A percentile compares a stretch with the other conserved stretches of the same genome.
These are phyloP conservation scores for Russula brevipes DNA, from an alignment of 768 basidiomycete species.

Conservation along the genomic window DNA sequence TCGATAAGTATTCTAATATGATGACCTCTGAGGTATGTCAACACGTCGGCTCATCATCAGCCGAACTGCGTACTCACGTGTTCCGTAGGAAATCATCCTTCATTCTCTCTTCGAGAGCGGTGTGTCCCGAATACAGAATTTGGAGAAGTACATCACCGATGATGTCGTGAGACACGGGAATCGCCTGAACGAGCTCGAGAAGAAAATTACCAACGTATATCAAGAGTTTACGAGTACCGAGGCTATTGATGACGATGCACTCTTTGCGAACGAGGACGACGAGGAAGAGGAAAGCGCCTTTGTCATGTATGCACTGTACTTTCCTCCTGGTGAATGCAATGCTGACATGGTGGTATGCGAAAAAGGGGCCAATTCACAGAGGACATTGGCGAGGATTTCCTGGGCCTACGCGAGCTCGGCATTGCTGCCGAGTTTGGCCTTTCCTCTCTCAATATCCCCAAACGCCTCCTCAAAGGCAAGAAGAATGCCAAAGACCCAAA, in stretches of 20 bases:
- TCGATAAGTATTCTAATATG: slow-evolving; percentile 70
- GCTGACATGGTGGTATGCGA: slow-evolving; percentile 2
- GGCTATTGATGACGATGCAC: slow-evolving; percentile 56
- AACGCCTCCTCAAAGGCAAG: slow-evolving; percentile 61
- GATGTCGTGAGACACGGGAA: slow-evolving; percentile 80
- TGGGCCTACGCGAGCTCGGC: slow-evolving; percentile 82
- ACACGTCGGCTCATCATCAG: not conserved
- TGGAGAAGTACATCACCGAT: slow-evolving; percentile 85
- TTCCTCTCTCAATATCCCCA: slow-evolving; percentile 71
- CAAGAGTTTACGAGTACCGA: slow-evolving; percentile 53
- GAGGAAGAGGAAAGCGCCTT: slow-evolving; percentile 63
- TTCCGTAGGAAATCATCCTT: slow-evolving; percentile 80
- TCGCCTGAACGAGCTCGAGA: slow-evolving; percentile 72
- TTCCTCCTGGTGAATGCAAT: not conserved
- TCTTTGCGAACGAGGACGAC: slow-evolving; percentile 50
- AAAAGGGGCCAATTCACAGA: slow-evolving; percentile 81
- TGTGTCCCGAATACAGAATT: slow-evolving; percentile 64
- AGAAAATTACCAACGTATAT: slow-evolving; percentile 81
- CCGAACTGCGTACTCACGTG: not conserved
- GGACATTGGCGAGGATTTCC: slow-evolving; percentile 85
- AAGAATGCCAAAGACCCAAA: slow-evolving; percentile 35
- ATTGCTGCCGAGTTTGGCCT: slow-evolving; percentile 83
- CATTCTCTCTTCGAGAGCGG: slow-evolving; percentile 91
- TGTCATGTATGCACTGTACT: slow-evolving; percentile 46
- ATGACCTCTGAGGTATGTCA: slow-evolving; percentile 80